Conservation (phyloP, 2,329 filamentous ascomycete genomes). For the Penicillium sp. region DNA sequence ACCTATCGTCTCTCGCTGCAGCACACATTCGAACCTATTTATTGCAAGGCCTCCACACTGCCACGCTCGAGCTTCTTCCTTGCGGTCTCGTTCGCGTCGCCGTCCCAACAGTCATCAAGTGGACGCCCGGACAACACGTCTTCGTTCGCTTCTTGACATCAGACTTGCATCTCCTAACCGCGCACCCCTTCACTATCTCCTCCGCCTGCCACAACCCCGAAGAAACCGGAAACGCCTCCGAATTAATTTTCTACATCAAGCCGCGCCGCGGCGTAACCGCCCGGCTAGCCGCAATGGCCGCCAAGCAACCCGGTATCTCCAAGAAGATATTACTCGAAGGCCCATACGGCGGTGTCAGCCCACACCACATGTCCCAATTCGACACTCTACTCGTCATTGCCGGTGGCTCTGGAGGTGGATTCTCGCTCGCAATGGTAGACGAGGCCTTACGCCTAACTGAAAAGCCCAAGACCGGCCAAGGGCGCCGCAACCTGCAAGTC, state of each 20-base stretch:
- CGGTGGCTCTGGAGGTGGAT: constrained; percentile 57
- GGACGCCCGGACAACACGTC: constrained; percentile 54
- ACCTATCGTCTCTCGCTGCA: constrained; percentile 47
- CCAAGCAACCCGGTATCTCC: constrained; percentile 34
- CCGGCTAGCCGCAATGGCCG: constrained; percentile 42
- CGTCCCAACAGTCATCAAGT: constrained; percentile 45
- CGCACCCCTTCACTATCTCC: constrained; percentile 57
- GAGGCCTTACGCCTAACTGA: constrained; percentile 29
- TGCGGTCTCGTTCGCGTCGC: constrained; percentile 43
- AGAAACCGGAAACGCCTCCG: constrained; percentile 23
- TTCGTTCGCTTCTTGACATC: constrained; percentile 52
- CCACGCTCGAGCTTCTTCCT: constrained; percentile 41
- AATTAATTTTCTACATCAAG: constrained; percentile 55
- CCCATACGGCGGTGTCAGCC: constrained; percentile 54
- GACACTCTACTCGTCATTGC: constrained; percentile 52
- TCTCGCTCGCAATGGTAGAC: constrained; percentile 52
- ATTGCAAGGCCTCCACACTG: constrained; percentile 48
- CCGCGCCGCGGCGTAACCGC: constrained; percentile 51
- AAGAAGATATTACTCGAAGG: constrained; percentile 56
- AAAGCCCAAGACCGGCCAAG: constrained; percentile 3
- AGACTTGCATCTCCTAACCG: constrained; percentile 43
- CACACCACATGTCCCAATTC: constrained; percentile 37
- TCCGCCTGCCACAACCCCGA: constrained; percentile 40
- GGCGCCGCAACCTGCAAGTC: constrained; percentile 18
- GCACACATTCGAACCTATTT: constrained; percentile 48